Percentiles rank a stretch among this genome's conserved stretches.
phyloP scores from a whole-genome alignment of 192 early-diverging fungal species.

The Thamnidium elegans region DNA sequence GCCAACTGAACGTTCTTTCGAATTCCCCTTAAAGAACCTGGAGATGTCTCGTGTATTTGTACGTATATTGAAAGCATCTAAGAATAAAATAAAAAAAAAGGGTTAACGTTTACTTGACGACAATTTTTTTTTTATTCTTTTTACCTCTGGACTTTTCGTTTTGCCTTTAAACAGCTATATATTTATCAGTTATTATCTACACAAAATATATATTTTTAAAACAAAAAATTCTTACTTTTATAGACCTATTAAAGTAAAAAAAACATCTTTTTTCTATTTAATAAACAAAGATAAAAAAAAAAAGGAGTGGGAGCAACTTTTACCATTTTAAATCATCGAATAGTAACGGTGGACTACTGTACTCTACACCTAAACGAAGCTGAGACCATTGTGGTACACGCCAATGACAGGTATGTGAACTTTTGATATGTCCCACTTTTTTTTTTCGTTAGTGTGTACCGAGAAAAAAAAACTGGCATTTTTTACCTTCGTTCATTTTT shows the following conservation, averaged over 20 bases:
- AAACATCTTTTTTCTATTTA: not conserved
- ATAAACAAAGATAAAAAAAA: not conserved
- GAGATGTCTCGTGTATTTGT: slow-evolving; percentile 14
- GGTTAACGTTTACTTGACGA: too few species aligned
- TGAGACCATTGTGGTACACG: slow-evolving; percentile 13
- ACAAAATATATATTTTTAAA: too few species aligned
- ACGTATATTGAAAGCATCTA: slow-evolving; percentile 16
- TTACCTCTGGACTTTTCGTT: slow-evolving; percentile 9
- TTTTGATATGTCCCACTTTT: slow-evolving; percentile 13
- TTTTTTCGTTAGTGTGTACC: not conserved
- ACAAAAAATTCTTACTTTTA: not conserved
- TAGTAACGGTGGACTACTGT: slow-evolving; percentile 7
- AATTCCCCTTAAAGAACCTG: slow-evolving; percentile 13
- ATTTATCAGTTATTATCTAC: not conserved
- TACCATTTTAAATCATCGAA: slow-evolving; percentile 14
- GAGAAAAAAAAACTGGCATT: not conserved
- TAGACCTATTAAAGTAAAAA: not conserved
- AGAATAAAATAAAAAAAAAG: too few species aligned
- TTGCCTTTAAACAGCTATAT: slow-evolving; percentile 8
- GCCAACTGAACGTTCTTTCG: slow-evolving; percentile 13
- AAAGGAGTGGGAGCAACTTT: not conserved
- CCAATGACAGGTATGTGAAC: slow-evolving; percentile 15
- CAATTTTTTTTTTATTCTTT: not conserved
- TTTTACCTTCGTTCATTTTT: not conserved
- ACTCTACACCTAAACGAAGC: slow-evolving; percentile 6